A percentile compares a stretch with the other conserved stretches of the same genome.
phyloP scores from a whole-genome alignment of 768 basidiomycete species.

The Kwoniella bestiolae region DNA sequence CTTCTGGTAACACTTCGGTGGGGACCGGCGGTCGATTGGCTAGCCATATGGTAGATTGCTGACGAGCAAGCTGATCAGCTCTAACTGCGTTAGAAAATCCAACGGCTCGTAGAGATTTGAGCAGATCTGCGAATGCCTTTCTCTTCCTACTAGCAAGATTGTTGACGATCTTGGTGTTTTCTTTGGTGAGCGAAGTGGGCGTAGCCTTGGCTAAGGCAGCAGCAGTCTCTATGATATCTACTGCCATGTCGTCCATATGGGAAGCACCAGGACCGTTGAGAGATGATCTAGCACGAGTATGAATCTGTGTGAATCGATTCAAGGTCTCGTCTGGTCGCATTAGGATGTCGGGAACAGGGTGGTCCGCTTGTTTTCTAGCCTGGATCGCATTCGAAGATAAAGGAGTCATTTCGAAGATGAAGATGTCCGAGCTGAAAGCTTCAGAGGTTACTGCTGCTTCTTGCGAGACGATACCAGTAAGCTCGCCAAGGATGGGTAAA shows the following conservation, averaged over 20 bases:
- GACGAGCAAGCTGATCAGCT: slow-evolving; percentile 67
- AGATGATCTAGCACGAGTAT: slow-evolving; percentile 65
- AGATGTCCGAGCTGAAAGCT: neutral
- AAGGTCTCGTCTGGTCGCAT: slow-evolving; percentile 59
- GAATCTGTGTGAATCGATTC: slow-evolving; percentile 61
- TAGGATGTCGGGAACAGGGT: slow-evolving; percentile 9
- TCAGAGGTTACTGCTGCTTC: slow-evolving; percentile 25
- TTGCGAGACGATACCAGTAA: slow-evolving; percentile 30
- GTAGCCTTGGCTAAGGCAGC: slow-evolving; percentile 57
- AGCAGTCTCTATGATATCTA: slow-evolving; percentile 62
- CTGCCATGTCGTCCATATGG: slow-evolving; percentile 66
- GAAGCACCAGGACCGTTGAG: slow-evolving; percentile 7
- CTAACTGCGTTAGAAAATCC: slow-evolving; percentile 76
- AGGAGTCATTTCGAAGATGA: slow-evolving; percentile 13
- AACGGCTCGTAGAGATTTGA: slow-evolving; percentile 80
- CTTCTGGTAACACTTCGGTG: slow-evolving; percentile 16
- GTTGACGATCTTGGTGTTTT: slow-evolving; percentile 65
- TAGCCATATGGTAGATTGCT: slow-evolving; percentile 46
- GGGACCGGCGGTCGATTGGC: slow-evolving; percentile 31
- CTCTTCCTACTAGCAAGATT: slow-evolving; percentile 78
- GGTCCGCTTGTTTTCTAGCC: neutral
- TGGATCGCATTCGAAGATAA: neutral
- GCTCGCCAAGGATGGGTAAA: slow-evolving; percentile 40
- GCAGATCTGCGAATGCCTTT: slow-evolving; percentile 85
- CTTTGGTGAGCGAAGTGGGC: slow-evolving; percentile 61